Evolutionary conservation across 352 stramenopile genomes (phyloP), one percentile per base, ranked within the genome.

Genomic region (Globisporangium spinosum): DNA sequence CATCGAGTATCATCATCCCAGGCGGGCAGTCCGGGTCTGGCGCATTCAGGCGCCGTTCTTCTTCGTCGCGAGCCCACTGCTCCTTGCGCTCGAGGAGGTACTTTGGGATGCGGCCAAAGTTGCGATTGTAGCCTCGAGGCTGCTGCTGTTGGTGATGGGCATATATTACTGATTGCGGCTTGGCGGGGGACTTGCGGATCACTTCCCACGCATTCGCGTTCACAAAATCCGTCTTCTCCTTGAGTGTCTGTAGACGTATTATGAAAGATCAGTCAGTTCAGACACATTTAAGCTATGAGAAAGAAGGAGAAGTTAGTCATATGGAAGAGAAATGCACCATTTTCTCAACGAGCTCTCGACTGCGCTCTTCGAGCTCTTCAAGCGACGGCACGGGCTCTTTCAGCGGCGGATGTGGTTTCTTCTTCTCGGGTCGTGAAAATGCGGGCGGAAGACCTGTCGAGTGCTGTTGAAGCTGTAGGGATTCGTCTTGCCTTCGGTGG

Each of bases 11-110:
- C 58, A 88, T 71, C 91, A 97, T 97, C 0, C 91, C 91, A 10
- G 80, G 83, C 7, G 91, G 91, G 60, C 89, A 97, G 57, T 95
- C 80, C 1, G 90, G 90, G 68, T 97, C 90, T 0, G 87, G 87
- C 13, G 80, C 73, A 57, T 91, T 94, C 20, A 66, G 73, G 4
- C 79, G 74, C 1, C 85, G 77, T 59, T 95, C 80, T 73, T 96
- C 85, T 67, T 97, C 91, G 59, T 96, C 90, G n/a, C 64, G 70
- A 3, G 83, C 87, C 87, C 89, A 96, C 43, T 95, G 73, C 51
- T 89, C 84, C 67, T 93, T 91, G 20, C 85, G 84, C 32, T 85
- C 76, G 15, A 91, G 67, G 20, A 94, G 68, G 65, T 93, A 94
- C 65, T 70, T 71, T 5, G 87, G 87, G 55, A 93, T 84, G 53